These are phyloP conservation scores for Citrus sp. DNA, from an alignment of 345 rosid species.

Conservation along the genomic window DNA sequence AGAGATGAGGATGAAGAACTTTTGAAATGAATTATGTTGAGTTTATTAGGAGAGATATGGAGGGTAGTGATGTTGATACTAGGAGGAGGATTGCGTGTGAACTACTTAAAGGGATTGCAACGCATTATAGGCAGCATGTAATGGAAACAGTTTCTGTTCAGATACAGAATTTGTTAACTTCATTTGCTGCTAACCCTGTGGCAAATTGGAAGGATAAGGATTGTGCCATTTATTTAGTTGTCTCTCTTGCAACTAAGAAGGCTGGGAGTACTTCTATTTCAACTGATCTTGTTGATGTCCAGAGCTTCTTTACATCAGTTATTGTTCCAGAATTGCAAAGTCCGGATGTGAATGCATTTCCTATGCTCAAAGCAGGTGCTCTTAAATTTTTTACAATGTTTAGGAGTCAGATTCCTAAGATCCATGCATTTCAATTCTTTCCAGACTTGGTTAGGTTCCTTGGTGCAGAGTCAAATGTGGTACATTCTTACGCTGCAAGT, in stretches of 20 bases:
- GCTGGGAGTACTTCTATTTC: conserved; percentile 79
- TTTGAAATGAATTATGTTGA: conserved; percentile 92
- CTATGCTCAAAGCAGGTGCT: conserved; percentile 95
- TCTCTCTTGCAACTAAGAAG: conserved; percentile 83
- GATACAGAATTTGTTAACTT: conserved; percentile 67
- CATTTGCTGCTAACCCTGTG: conserved; percentile 64
- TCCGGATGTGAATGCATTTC: conserved; percentile 69
- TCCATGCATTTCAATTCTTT: conserved; percentile 60
- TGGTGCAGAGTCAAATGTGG: conserved; percentile 78
- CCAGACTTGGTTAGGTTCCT: conserved; percentile 75
- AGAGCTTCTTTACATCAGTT: conserved; percentile 68
- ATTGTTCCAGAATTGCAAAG: conserved; percentile 85
- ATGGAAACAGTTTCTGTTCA: conserved; percentile 65
- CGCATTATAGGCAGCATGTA: conserved; percentile 72
- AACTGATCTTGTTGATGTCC: conserved; percentile 84
- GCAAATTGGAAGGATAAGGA: conserved; percentile 95
- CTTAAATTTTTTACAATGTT: conserved; percentile 85
- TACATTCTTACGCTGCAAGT: conserved; percentile 96
- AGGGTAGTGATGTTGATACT: conserved; percentile 97
- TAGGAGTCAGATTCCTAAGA: conserved; percentile 69
- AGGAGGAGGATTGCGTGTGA: conserved; percentile 99
- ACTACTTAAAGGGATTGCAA: conserved; percentile 86
- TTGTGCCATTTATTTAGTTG: conserved; percentile 90
- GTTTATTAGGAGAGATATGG: conserved; percentile 99
- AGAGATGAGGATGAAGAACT: conserved; percentile 98